Base-by-base conservation (phyloP, 2,329 filamentous ascomycete genomes). In the Shiraia bambusicola region DNA sequence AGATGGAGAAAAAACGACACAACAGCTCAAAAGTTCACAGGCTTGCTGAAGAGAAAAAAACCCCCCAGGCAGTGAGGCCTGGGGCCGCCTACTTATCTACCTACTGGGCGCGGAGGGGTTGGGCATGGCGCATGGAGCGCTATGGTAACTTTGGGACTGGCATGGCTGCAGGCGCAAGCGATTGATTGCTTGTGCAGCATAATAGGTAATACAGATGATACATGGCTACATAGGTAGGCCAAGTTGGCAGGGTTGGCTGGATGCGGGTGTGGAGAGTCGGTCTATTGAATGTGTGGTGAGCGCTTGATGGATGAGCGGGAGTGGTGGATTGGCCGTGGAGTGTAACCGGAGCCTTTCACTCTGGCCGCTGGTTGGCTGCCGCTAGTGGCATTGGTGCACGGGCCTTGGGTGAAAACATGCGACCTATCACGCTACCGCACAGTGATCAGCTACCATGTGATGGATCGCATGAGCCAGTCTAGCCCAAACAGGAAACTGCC, bases 31-130 rank as follows among this genome's bases (percentile, higher is more conserved):
- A 67, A 66, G 48, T 74, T 74, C 66, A 74, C 71, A 73, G 60
- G 70, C 73, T 76, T 75, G 73, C 73, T 76, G 71, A 69, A 72
- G 69, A 72, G 61, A 65, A 59, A 60, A 65, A 66, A 59, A n/a
- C n/a, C n/a, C n/a, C n/a, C 48, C 35, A 56, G 58, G n/a, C n/a
- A 26, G 27, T 32, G 59, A 56, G 49, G 37, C 41, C 47, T 49
- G 56, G 53, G 62, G 58, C 56, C 42, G 39, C 42, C 51, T 58
- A 56, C 60, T 63, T 67, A 67, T 67, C 58, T 67, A 65, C 28
- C 45, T 60, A 52, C 52, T 47, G 42, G 45, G 50, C 45, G 51
- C 42, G 56, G 51, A 48, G 49, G 47, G 54, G 48, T 39, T 48
- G 49, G 54, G 59, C 51, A 52, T 42, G 42, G 41, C 48, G 56